Evolutionary conservation across 169 alveolate genomes (phyloP).

Genomic region (Cryptosporidium andersoni): DNA sequence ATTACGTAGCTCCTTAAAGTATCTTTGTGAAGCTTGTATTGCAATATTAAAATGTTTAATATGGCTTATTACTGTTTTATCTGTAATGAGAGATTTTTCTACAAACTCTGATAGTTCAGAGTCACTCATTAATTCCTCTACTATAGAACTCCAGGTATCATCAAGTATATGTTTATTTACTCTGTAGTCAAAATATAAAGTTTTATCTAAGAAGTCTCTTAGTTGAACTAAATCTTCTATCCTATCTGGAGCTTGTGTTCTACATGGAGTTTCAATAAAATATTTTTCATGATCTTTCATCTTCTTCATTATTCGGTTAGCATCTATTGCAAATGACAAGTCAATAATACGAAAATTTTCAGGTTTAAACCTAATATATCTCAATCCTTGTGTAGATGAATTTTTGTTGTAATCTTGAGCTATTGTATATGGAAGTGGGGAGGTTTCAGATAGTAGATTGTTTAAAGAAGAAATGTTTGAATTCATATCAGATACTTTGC

Average conservation of each 20-base stretch:
- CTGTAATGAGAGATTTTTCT: slow-evolving; percentile 40
- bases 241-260: slow-evolving; percentile 58
- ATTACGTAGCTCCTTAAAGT: slow-evolving; percentile 44
- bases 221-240: slow-evolving; percentile 51
- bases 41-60: slow-evolving; percentile 53
- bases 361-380: slow-evolving; percentile 38
- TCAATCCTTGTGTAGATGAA: slow-evolving; percentile 30
- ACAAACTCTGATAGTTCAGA: slow-evolving; percentile 52
- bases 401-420: not conserved
- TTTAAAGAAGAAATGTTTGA: not conserved
- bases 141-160: slow-evolving; percentile 66
- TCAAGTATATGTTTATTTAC: slow-evolving; percentile 37
- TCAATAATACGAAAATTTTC: slow-evolving; percentile 65
- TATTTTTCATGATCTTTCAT: slow-evolving; percentile 46
- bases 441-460: not conserved
- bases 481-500: not conserved
- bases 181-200: slow-evolving; percentile 33
- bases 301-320: slow-evolving; percentile 30
- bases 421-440: too few relatives aligned
- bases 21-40: slow-evolving; percentile 56
- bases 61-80: slow-evolving; percentile 52
- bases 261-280: slow-evolving; percentile 60
- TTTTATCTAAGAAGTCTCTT: slow-evolving; percentile 44
- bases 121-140: slow-evolving; percentile 63
- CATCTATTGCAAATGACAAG: slow-evolving; percentile 39